Conservation (phyloP, 257 asterid species). For the Solanum bukasovii region DNA sequence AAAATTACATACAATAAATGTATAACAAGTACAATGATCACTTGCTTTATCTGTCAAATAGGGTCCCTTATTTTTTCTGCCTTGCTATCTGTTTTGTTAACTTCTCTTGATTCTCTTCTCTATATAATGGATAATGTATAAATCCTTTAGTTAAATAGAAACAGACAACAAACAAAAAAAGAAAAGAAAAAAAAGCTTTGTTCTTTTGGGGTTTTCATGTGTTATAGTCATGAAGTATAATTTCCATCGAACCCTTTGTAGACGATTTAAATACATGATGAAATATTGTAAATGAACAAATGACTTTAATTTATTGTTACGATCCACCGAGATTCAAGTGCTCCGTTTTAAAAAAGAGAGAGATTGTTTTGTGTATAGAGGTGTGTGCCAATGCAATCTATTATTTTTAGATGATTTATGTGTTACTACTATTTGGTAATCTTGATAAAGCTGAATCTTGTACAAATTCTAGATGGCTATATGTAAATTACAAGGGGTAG, state of each 20-base stretch:
- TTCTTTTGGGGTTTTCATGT: neutral
- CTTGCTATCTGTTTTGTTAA: neutral
- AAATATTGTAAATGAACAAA: neutral
- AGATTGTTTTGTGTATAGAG: neutral
- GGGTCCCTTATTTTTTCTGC: neutral
- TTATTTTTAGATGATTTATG: neutral
- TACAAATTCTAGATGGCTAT: neutral
- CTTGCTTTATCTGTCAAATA: neutral
- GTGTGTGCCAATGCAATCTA: neutral
- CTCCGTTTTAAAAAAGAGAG: neutral
- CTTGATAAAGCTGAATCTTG: neutral
- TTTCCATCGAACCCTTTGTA: neutral
- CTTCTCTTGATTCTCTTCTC: neutral
- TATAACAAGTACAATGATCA: slow-evolving; percentile 4
- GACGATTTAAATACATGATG: neutral
- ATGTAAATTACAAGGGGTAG: neutral
- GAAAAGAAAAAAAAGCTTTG: neutral
- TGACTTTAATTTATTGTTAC: neutral
- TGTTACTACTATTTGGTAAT: neutral
- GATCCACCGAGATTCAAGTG: neutral
- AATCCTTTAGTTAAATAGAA: neutral
- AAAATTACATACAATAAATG: neutral
- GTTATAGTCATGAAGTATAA: neutral
- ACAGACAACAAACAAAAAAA: neutral
- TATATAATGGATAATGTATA: neutral